Evolutionary conservation across 2,329 filamentous ascomycete genomes (phyloP), one percentile per base, ranked within the genome.

Genomic region (Blastomyces percursus): DNA sequence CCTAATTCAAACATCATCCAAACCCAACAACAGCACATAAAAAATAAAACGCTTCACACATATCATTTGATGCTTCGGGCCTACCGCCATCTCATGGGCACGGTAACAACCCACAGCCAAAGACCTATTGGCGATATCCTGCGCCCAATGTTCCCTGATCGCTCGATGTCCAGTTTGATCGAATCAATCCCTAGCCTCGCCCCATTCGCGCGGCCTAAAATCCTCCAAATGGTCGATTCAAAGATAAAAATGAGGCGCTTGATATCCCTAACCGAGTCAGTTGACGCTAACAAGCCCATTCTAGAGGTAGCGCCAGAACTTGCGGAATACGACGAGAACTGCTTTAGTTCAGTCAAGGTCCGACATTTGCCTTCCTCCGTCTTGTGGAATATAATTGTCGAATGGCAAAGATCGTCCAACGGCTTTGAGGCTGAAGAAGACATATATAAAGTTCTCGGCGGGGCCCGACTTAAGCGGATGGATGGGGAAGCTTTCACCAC

Each of bases 311-410:
- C 59, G 32, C 63, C 59, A 3, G 62, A 64, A 35, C 59, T 61
- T 40, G 55, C 64, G 3, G 57, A 61, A 40, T 66, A 61, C 55
- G 62, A 61, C n/a, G 63, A 65, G 9, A 62, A 65, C 30, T 66
- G 65, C 56, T 61, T 68, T 19, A 44, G 68, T 68, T 42, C 72
- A 68, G 62, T 66, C 67, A 11, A 69, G 65, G 6, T 73, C 0
- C 72, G 74, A 2, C 61, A 62, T 11, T 61, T 78, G 1, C 70
- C 74, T 0, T 52, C 66, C 3, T 62, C 64, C 1, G 70, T 72
- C 3, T 38, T 77, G 19, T 71, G 74, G 70, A 74, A 75, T 42
- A 66, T 78, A 32, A 66, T 70, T 7, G 21, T 74, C 14, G 73
- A 75, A 60, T 79, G 76, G 63, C 67, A 75, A 30, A 67, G 69